Evolutionary conservation across 75 land plant genomes (phyloP).

Genomic region (Pseudotsuga menziesii): DNA sequence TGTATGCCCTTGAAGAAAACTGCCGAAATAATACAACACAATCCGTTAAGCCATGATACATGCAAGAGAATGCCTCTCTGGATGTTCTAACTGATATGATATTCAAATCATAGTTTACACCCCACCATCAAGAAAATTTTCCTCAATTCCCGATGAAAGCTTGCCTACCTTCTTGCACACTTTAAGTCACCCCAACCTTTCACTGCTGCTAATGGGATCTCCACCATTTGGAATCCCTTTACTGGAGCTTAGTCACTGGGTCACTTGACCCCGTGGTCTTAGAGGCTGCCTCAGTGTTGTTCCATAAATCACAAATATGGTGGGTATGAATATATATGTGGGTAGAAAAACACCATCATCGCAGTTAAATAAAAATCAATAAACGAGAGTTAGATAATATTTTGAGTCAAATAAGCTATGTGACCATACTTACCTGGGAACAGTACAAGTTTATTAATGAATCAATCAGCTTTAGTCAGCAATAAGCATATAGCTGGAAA

Average conservation of each 20-base stretch:
- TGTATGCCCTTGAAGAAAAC: background rate
- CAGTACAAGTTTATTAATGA: too few relatives aligned
- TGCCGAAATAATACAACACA: constrained; percentile 11
- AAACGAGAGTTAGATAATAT: background rate
- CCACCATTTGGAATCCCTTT: background rate
- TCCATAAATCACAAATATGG: background rate
- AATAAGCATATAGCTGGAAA: too few relatives aligned
- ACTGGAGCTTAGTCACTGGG: background rate
- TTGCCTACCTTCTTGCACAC: background rate
- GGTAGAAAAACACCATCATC: background rate
- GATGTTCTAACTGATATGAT: background rate
- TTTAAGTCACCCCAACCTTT: background rate
- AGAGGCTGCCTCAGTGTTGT: constrained; percentile 5
- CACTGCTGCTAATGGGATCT: constrained; percentile 1
- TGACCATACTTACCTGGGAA: too few relatives aligned
- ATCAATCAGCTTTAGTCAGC: too few relatives aligned
- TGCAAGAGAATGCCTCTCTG: constrained; percentile 7
- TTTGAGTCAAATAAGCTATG: background rate
- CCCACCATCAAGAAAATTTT: background rate
- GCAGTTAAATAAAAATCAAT: background rate
- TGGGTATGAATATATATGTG: background rate
- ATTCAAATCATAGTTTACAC: constrained; percentile 10
- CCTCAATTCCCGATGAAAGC: background rate
- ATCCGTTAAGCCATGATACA: background rate
- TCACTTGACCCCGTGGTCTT: constrained; percentile 10